Percentiles rank a stretch among this genome's conserved stretches.
phyloP scores from a whole-genome alignment of 140 eudicot genomes.

The Oenanthe javanica region DNA sequence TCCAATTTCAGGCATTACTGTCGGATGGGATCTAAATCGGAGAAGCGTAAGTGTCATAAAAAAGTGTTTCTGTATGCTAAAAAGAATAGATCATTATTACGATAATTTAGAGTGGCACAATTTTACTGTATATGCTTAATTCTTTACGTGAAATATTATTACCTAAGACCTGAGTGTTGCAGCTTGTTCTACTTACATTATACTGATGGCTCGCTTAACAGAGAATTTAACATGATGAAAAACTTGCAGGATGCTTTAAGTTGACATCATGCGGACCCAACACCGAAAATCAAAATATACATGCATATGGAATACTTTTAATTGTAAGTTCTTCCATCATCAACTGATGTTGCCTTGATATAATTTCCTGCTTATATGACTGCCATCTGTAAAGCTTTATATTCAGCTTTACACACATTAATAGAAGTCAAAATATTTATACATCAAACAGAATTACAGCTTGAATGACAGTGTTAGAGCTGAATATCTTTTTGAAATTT shows the following conservation, averaged over 20 bases:
- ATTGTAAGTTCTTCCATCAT: slow-evolving; percentile 48
- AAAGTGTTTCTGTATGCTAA: not conserved
- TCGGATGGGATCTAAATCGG: slow-evolving; percentile 64
- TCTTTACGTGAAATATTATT: not conserved
- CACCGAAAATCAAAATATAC: slow-evolving; percentile 68
- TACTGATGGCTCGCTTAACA: not conserved
- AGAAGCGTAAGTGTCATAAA: slow-evolving; percentile 50
- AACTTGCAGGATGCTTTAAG: slow-evolving; percentile 77
- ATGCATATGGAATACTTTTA: slow-evolving; percentile 86
- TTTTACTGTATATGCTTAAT: slow-evolving; percentile 5
- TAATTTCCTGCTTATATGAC: not conserved
- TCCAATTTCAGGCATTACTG: slow-evolving; percentile 68
- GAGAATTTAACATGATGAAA: slow-evolving; percentile 15
- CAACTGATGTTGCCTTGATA: not conserved
- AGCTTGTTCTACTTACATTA: not conserved
- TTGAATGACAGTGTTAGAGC: not conserved
- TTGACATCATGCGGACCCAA: slow-evolving; percentile 59
- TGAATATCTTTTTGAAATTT: no score
- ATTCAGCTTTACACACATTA: no score
- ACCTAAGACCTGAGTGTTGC: not conserved
- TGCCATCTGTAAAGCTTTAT: not conserved
- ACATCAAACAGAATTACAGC: no score
- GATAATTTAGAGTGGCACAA: slow-evolving; percentile 7
- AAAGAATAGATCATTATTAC: not conserved
- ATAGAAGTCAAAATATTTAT: no score